A percentile compares a stretch with the other conserved stretches of the same genome.
phyloP scores from a whole-genome alignment of 1,284 basidiomycete species.

The Ustilago hordei region DNA sequence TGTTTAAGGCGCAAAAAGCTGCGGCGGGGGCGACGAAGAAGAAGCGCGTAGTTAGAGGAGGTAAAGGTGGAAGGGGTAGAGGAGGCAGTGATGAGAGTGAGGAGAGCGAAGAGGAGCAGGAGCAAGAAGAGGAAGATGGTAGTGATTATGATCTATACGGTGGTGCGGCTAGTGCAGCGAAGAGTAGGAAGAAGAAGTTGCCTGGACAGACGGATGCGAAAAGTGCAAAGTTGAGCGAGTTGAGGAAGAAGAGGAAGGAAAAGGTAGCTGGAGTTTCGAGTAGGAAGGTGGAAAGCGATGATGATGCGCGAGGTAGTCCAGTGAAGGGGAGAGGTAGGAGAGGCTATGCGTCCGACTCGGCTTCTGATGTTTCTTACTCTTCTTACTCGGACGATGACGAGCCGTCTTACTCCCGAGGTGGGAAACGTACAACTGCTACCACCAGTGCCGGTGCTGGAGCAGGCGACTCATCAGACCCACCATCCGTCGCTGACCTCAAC shows the following conservation, averaged over 20 bases:
- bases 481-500: slow-evolving; percentile 75
- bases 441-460: not conserved
- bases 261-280: slow-evolving; percentile 42
- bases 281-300: slow-evolving; percentile 27
- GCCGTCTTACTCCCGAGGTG: slow-evolving; percentile 2
- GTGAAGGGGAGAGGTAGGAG: not conserved
- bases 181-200: slow-evolving; percentile 83
- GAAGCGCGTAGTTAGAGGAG: slow-evolving; percentile 25
- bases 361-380: slow-evolving; percentile 17
- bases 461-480: slow-evolving; percentile 72
- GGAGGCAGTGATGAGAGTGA: slow-evolving; percentile 74
- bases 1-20: slow-evolving; percentile 78
- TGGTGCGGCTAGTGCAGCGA: slow-evolving; percentile 79
- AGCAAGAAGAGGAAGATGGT: slow-evolving; percentile 79
- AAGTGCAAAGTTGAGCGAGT: slow-evolving; percentile 55
- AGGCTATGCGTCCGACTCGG: slow-evolving; percentile 14
- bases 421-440: not conserved
- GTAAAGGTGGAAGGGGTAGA: slow-evolving; percentile 62
- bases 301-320: slow-evolving; percentile 17
- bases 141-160: slow-evolving; percentile 71
- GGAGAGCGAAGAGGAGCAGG: slow-evolving; percentile 77
- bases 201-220: slow-evolving; percentile 52
- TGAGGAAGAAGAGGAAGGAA: slow-evolving; percentile 53
- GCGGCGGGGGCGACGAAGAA: slow-evolving; percentile 52
- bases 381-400: slow-evolving; percentile 61